Evolutionary conservation across 139 green algal species (phyloP).

Genomic region (Diplosphaera chodatii): DNA sequence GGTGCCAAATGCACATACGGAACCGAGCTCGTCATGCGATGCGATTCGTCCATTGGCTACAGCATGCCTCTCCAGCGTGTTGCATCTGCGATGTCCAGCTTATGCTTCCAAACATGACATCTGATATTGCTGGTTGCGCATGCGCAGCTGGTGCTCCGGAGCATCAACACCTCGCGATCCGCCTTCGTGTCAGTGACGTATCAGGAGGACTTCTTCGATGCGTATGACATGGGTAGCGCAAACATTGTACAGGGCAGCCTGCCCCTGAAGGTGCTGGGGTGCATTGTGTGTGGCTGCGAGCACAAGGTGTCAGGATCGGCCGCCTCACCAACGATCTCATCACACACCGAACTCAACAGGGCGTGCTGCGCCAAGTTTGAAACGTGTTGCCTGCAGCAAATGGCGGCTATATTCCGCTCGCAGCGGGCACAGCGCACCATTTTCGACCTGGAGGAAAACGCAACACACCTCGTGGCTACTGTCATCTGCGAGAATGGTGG

Average conservation of each 20-base stretch:
- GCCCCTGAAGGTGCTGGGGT: slow-evolving; percentile 66
- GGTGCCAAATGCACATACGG: too few species aligned
- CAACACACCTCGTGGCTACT: slow-evolving; percentile 22
- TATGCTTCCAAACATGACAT: too few species aligned
- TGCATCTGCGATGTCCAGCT: too few species aligned
- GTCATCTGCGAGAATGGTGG: slow-evolving; percentile 60
- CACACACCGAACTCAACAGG: too few species aligned
- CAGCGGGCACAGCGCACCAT: slow-evolving; percentile 30
- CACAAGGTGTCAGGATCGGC: too few species aligned
- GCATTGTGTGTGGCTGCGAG: too few species aligned
- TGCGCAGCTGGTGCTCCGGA: slow-evolving; percentile 52
- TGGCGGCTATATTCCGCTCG: slow-evolving; percentile 48
- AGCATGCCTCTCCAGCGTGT: too few species aligned
- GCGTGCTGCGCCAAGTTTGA: too few species aligned
- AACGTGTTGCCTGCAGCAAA: slow-evolving; percentile 44
- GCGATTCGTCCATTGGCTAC: too few species aligned
- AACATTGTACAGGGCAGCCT: slow-evolving; percentile 50
- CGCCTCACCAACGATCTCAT: too few species aligned
- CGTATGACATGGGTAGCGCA: slow-evolving; percentile 48
- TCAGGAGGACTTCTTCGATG: slow-evolving; percentile 47
- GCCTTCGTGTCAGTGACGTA: slow-evolving; percentile 60
- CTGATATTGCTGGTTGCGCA: too few species aligned
- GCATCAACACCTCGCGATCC: slow-evolving; percentile 60
- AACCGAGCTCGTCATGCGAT: too few species aligned
- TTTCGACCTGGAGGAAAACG: slow-evolving; percentile 38